These are phyloP conservation scores for Alternaria arborescens DNA, from an alignment of 2,329 filamentous ascomycete species.

Conservation along the genomic window DNA sequence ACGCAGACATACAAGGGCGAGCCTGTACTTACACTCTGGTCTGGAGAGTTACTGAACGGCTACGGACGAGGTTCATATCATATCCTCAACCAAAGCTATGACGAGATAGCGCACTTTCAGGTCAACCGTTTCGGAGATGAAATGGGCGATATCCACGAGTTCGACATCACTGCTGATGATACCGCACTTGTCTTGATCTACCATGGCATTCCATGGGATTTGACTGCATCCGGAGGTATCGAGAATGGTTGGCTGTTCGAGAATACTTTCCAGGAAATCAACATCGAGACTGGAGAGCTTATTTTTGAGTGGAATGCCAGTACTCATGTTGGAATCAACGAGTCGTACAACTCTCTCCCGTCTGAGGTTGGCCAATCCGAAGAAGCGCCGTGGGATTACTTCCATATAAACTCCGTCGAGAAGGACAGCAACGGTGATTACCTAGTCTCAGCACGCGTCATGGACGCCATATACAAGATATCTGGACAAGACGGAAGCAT, in stretches of 20 bases:
- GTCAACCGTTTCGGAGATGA: conserved; percentile 19
- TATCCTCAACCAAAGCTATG: conserved; percentile 29
- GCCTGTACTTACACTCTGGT: conserved; percentile 32
- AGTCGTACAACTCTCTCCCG: conserved; percentile 32
- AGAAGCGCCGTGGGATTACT: conserved; percentile 52
- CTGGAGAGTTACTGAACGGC: conserved; percentile 23
- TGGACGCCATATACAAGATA: conserved; percentile 29
- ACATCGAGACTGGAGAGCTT: conserved; percentile 52
- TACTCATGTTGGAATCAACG: conserved; percentile 44
- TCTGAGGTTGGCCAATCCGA: conserved; percentile 37
- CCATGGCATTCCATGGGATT: conserved; percentile 49
- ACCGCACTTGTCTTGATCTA: conserved; percentile 57
- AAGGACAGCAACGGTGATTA: conserved; percentile 38
- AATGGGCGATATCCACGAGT: conserved; percentile 55
- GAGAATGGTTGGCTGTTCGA: conserved; percentile 55
- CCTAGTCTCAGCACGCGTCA: conserved; percentile 31
- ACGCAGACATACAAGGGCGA: conserved; percentile 32
- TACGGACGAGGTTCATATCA: conserved; percentile 23
- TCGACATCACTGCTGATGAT: conserved; percentile 53
- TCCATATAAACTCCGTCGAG: conserved; percentile 48
- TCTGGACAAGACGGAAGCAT: conserved; percentile 25
- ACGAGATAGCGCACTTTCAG: conserved; percentile 26
- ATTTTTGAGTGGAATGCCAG: conserved; percentile 54
- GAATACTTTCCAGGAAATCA: conserved; percentile 55
- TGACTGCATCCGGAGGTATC: conserved; percentile 48